A percentile compares a stretch with the other conserved stretches of the same genome.
These are phyloP conservation scores for Rhododendron griersonianum DNA, from an alignment of 148 eudicot genomes.

Conservation along the genomic window DNA sequence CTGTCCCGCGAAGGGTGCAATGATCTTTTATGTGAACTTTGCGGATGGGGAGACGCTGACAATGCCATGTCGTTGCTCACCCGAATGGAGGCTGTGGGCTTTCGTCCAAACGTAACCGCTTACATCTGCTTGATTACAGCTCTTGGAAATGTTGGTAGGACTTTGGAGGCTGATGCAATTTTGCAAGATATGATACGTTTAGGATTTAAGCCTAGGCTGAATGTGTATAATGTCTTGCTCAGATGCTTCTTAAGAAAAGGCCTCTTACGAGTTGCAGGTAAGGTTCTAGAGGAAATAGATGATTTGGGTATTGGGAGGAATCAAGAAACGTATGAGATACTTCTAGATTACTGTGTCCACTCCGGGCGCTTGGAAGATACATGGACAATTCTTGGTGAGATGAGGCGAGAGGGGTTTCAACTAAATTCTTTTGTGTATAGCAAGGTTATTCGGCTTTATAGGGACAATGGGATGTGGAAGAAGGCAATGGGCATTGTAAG, in stretches of 20 bases:
- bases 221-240: constrained; percentile 58
- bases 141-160: constrained; percentile 68
- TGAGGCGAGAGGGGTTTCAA: constrained; percentile 42
- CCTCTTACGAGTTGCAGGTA: constrained; percentile 42
- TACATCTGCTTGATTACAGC: constrained; percentile 52
- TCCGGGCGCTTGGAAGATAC: constrained; percentile 75
- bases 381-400: constrained; percentile 63
- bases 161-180: constrained; percentile 75
- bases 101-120: constrained; percentile 35
- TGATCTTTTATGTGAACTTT: constrained; percentile 34
- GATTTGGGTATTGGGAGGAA: constrained; percentile 43
- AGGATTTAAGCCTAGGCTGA: constrained; percentile 49
- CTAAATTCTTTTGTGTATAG: constrained; percentile 31
- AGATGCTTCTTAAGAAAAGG: constrained; percentile 77
- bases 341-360: constrained; percentile 65
- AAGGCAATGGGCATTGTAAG: constrained; percentile 70
- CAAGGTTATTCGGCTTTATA: constrained; percentile 65
- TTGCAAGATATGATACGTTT: constrained; percentile 67
- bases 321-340: constrained; percentile 64
- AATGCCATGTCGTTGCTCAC: constrained; percentile 63
- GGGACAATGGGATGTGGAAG: constrained; percentile 97
- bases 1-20: constrained; percentile 49
- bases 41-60: constrained; percentile 44
- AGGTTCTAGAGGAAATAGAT: constrained; percentile 39
- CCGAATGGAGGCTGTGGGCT: constrained; percentile 75